Conservation (phyloP, 2,329 filamentous ascomycete species). For the Trichoderma pleuroti region DNA sequence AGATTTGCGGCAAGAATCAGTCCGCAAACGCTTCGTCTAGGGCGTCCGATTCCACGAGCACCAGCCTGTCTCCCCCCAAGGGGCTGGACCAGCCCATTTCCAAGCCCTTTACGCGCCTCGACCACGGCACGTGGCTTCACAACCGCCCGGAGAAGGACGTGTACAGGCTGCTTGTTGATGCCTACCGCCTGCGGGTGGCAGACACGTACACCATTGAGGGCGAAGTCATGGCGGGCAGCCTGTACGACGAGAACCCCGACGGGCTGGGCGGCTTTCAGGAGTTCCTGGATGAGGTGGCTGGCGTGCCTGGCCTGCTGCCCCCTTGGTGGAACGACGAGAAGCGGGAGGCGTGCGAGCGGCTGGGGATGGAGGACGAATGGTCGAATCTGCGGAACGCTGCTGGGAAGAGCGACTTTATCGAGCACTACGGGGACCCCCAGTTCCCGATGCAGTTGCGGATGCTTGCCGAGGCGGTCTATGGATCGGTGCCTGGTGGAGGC, state of each 20-base stretch:
- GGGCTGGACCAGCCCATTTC: conserved; percentile 28
- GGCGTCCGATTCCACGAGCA: neutral
- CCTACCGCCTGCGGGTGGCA: conserved; percentile 44
- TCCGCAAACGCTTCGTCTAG: conserved; percentile 16
- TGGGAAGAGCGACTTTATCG: conserved; percentile 36
- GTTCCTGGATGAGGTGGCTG: conserved; percentile 34
- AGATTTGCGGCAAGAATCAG: conserved; percentile 33
- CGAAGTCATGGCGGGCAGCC: conserved; percentile 26
- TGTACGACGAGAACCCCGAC: conserved; percentile 30
- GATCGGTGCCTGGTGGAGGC: neutral
- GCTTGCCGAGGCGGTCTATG: conserved; percentile 26
- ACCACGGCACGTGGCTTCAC: conserved; percentile 42
- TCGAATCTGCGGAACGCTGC: conserved; percentile 22
- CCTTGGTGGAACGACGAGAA: conserved; percentile 44
- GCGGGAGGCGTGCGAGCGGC: conserved; percentile 34
- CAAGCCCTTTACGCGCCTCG: conserved; percentile 40
- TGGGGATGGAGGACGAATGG: conserved; percentile 34
- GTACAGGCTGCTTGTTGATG: conserved; percentile 45
- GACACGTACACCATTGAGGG: conserved; percentile 34
- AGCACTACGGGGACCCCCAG: conserved; percentile 40
- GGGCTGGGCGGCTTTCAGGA: conserved; percentile 33
- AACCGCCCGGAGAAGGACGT: conserved; percentile 42
- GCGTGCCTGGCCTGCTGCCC: conserved; percentile 36
- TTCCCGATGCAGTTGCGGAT: conserved; percentile 52
- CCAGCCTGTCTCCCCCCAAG: neutral